Conservation (phyloP, 805 yeast species). For the Candida railenensis region DNA sequence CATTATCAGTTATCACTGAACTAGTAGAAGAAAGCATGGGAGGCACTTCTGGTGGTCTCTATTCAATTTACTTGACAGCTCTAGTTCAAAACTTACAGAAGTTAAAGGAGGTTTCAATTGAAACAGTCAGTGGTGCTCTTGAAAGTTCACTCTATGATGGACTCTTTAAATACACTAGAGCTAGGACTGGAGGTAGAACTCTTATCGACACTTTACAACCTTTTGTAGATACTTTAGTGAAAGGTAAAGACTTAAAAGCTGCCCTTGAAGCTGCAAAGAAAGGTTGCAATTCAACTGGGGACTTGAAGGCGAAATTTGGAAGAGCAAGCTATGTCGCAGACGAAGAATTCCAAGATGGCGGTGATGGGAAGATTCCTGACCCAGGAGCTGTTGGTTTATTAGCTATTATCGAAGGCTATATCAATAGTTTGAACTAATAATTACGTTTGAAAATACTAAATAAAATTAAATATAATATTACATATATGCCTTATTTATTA, state of each 20-base stretch:
- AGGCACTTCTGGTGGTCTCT: slow-evolving; percentile 93
- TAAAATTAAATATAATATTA: neutral
- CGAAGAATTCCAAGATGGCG: slow-evolving; percentile 48
- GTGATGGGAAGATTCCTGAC: slow-evolving; percentile 80
- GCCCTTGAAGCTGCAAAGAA: slow-evolving; percentile 70
- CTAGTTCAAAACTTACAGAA: slow-evolving; percentile 51
- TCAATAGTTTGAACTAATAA: slow-evolving; percentile 4
- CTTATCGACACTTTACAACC: slow-evolving; percentile 88
- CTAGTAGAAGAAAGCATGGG: slow-evolving; percentile 92
- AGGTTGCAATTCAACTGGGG: slow-evolving; percentile 77
- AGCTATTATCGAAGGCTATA: slow-evolving; percentile 50
- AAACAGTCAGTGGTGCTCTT: slow-evolving; percentile 48
- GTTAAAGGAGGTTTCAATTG: slow-evolving; percentile 14
- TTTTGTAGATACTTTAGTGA: slow-evolving; percentile 62
- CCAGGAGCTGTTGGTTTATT: slow-evolving; percentile 93
- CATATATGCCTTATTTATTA: no score
- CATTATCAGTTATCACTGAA: slow-evolving; percentile 73
- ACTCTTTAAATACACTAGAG: slow-evolving; percentile 81
- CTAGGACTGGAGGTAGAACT: slow-evolving; percentile 86
- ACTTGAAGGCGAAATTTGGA: slow-evolving; percentile 82
- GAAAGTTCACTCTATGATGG: slow-evolving; percentile 62
- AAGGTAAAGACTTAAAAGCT: slow-evolving; percentile 48
- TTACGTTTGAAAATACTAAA: neutral
- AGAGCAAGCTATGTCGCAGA: slow-evolving; percentile 86
- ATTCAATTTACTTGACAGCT: slow-evolving; percentile 81